Base-by-base conservation (phyloP, 75 land plant species). In the Isoetes taiwanensis region DNA sequence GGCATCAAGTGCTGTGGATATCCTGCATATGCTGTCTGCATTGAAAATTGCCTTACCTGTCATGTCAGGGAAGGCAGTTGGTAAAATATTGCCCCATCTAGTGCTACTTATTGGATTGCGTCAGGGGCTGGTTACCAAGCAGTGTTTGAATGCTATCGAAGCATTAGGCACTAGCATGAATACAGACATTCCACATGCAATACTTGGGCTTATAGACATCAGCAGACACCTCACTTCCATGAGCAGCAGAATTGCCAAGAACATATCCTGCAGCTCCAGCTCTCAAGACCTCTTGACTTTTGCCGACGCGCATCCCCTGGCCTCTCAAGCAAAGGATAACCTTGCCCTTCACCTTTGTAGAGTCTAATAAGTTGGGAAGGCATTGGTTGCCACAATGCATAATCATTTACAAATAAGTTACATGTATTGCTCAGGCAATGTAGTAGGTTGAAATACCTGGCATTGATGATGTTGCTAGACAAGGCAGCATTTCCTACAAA, bases 101-200 rank as follows among this genome's bases (percentile, higher is more conserved):
- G 80, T 65, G 52, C 33, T 61, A 34, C 73, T 93, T 0, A 32
- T 88, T 53, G 72, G 75, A 35, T 57, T 87, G 38, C 74, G 54
- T 10, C 86, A 93, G 31, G 67, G 86, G 11, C 60, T 79, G 50
- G 77, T 93, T 25, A 78, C 90, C 0, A 82, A 73, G 58, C 69
- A 68, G 14, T 64, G 84, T 42, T 62, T 78, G 60, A 81, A 81
- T 43, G 61, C 69, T 32, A 35, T 93, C 63, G 63, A 77, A 38
- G 58, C 77, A 4, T 66, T 81, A 32, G 76, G 81, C 61, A 55
- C 41, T 34, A 54, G 50, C 43, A 52, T 65, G 30, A 54, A 42
- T 52, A 34, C 63, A 12, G 82, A 78, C 10, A 59, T 84, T 72
- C 50, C 77, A 31, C 43, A 76, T 56, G 71, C 72, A n/a, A n/a